Conservation (phyloP, 2,329 filamentous ascomycete genomes). For the Trichoderma afroharzianum region DNA sequence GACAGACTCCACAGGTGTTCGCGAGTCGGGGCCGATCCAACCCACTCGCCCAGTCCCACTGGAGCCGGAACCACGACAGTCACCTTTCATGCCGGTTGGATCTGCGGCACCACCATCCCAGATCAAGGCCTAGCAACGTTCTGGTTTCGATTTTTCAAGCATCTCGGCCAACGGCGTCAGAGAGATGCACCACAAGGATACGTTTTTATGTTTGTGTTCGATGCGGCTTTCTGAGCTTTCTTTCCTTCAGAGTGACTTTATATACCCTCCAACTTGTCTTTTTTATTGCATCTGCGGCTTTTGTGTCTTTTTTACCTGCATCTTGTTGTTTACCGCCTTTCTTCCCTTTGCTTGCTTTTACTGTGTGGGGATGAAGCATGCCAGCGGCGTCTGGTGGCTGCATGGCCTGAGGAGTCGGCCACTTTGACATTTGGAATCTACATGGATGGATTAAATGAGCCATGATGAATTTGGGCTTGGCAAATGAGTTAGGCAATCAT, state of each 20-base stretch:
- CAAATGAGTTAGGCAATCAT: background rate
- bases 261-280: background rate
- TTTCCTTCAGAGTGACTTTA: background rate
- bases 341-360: background rate
- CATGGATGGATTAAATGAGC: constrained; percentile 4
- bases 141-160: background rate
- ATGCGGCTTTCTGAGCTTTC: background rate
- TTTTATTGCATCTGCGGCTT: background rate
- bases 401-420: background rate
- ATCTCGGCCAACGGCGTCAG: background rate
- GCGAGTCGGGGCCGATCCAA: background rate
- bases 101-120: constrained; percentile 1
- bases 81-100: constrained; percentile 2
- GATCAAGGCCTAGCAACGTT: constrained; percentile 2
- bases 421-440: constrained; percentile 4
- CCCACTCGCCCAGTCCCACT: constrained; percentile 6
- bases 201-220: background rate
- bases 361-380: background rate
- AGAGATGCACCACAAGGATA: background rate
- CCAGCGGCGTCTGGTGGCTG: background rate
- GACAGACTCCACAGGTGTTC: background rate
- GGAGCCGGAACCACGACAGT: constrained; percentile 2
- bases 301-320: background rate
- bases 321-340: background rate
- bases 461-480: background rate